Evolutionary conservation across 1,139 yeast species (phyloP), one percentile per base, ranked within the genome.

Genomic region (Lodderomyces metapsilosis): DNA sequence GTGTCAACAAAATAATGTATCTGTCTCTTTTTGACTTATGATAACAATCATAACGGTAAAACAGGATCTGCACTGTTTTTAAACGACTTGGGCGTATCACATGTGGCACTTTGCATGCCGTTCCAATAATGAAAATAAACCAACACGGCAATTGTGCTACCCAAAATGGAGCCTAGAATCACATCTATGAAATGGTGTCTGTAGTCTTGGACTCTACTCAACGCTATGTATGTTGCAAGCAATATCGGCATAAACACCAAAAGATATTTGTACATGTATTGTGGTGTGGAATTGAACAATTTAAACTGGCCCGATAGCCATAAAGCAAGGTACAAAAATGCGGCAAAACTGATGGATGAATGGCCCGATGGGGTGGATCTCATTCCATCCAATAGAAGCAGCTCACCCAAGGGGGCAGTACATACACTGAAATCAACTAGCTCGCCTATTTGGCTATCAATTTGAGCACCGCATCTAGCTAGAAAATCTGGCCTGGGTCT

Each of bases 291-390:
- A 8, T 20, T 33, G 16, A 45, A 31, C 23, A 56, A 42, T 36
- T 45, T 42, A 27, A 75, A 65, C 54, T 83, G 87, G 6, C 84
- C 84, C 36, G 71, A 58, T 13, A 84, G 51, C 88, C 89, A 86
- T 41, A 85, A 59, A 1, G 82, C 61, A 31, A 81, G 61, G 57
- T 72, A 85, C n/a, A 77, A 74, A 43, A 85, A 66, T 1, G 88
- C 83, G 1, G 86, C 66, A 59, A 86, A 87, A 23, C 88, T 71
- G 46, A 80, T 66, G 9, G 88, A 78, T 1, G 91, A 75, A 56
- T 87, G 95, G 9, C 95, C 95, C 1, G 89, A 82, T 0, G 95
- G 95, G 0, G 91, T 82, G 6, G 89, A 80, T 54, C 87, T 77
- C 67, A 84, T 74, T 0, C 95, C 95, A 53, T 87, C 95, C 25